Evolutionary conservation across 805 yeast species (phyloP), one percentile per base, ranked within the genome.

Genomic region (Hyphopichia homilentoma): DNA sequence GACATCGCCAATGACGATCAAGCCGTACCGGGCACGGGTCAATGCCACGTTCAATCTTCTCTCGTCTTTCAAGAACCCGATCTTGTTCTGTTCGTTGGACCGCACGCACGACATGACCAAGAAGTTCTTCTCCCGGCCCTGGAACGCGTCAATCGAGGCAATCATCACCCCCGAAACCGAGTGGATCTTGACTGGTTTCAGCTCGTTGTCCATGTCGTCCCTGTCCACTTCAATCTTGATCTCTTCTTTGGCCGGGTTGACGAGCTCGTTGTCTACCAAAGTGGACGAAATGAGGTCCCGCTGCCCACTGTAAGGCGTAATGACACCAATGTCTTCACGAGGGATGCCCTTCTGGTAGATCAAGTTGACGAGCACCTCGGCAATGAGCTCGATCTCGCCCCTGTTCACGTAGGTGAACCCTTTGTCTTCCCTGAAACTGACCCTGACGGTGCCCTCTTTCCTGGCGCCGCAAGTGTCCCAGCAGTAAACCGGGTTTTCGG

Each of bases 1-100:
- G 7, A 44, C 54, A 41, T 61, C 65, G 16, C 68, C 68, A 31
- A 61, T 45, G 17, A 61, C 36, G 12, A 84, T 70, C 41, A 87
- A 57, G 4, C 96, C 96, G 50, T 77, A 86, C 53, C 75, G 81
- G 16, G 96, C 95, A 59, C 96, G 77, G 2, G 96, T 87, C 31
- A 87, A 65, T 4, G 95, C 96, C 36, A 88, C 96, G 54, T 87
- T 87, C 52, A 87, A 57, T 61, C 96, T 81, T 52, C 95, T 70
- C 16, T 88, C 85, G 48, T 87, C 96, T 41, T 79, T 75, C 53
- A 87, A 68, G 59, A 88, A 87, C 5, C 96, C 96, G 45, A 88
- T 83, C 7, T 75, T 73, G 39, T 79, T 81, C 33, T 69, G 70
- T 17, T 77, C 80, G 52, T 87, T 87, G 16, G 94, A 83, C 41